These are phyloP conservation scores for Penicillium daleae DNA, from an alignment of 495 filamentous ascomycete species.

Conservation along the genomic window DNA sequence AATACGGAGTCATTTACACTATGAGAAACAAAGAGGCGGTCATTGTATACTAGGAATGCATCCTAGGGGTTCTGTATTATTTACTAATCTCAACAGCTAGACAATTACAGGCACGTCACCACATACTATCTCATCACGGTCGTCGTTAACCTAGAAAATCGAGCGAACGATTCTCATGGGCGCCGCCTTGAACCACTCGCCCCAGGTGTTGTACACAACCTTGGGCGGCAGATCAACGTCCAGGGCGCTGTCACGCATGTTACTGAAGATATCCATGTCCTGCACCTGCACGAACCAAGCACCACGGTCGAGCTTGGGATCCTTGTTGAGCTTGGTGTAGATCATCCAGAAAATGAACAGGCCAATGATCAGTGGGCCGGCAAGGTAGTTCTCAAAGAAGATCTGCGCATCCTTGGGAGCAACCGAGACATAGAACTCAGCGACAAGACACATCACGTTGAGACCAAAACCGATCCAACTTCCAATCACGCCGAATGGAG, in stretches of 20 bases:
- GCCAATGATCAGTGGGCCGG: slow-evolving; percentile 57
- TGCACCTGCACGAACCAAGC: slow-evolving; percentile 25
- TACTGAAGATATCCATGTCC: slow-evolving; percentile 31
- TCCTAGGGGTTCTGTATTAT: neutral
- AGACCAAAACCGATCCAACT: slow-evolving; percentile 67
- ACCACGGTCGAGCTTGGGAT: slow-evolving; percentile 32
- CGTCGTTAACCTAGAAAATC: slow-evolving; percentile 30
- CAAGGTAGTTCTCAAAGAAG: slow-evolving; percentile 69
- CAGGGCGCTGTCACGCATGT: slow-evolving; percentile 29
- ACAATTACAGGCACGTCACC: neutral
- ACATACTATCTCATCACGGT: neutral
- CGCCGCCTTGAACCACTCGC: slow-evolving; percentile 31
- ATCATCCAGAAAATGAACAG: slow-evolving; percentile 44
- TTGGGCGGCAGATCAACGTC: slow-evolving; percentile 33
- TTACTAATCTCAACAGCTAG: neutral
- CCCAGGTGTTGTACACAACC: slow-evolving; percentile 33
- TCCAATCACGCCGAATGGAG: slow-evolving; percentile 67
- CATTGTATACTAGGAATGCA: neutral
- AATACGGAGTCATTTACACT: neutral
- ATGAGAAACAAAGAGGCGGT: neutral
- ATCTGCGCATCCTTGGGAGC: slow-evolving; percentile 49
- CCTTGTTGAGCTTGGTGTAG: slow-evolving; percentile 28
- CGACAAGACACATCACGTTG: slow-evolving; percentile 63
- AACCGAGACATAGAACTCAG: slow-evolving; percentile 56
- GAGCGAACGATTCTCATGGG: slow-evolving; percentile 32